These are phyloP conservation scores for Paxillus ammoniavirescens DNA, from an alignment of 768 basidiomycete species.

Conservation along the genomic window DNA sequence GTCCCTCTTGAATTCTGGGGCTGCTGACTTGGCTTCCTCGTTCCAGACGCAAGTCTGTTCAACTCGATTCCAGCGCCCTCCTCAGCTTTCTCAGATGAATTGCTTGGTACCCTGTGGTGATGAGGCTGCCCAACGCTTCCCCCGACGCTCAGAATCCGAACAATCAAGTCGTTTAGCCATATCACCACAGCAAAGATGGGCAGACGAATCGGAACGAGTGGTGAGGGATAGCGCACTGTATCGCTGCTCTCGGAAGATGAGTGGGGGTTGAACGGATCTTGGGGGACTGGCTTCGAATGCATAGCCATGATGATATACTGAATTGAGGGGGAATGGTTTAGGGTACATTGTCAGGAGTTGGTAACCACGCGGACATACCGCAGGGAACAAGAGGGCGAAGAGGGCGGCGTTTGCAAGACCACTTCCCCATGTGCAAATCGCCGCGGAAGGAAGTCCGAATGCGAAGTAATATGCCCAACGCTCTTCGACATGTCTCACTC, in stretches of 20 bases:
- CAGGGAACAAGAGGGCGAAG: conserved; percentile 81
- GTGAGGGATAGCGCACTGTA: conserved; percentile 62
- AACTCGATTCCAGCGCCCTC: conserved; percentile 47
- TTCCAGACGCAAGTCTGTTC: conserved; percentile 10
- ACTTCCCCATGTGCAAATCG: conserved; percentile 70
- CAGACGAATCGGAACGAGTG: conserved; percentile 76
- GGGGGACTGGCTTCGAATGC: conserved; percentile 69
- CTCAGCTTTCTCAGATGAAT: conserved; percentile 58
- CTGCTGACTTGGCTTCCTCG: conserved; percentile 12
- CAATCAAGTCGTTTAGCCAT: conserved; percentile 69
- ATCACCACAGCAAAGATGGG: conserved; percentile 75
- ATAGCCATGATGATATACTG: conserved; percentile 87
- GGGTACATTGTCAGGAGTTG: background rate
- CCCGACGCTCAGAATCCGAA: conserved; percentile 59
- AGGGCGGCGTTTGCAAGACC: conserved; percentile 77
- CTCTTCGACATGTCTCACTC: conserved; percentile 78
- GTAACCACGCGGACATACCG: conserved; percentile 43
- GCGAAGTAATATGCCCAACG: conserved; percentile 88
- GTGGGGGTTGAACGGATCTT: conserved; percentile 70
- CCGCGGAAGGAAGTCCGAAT: conserved; percentile 78
- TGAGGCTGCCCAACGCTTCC: conserved; percentile 26
- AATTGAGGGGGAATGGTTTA: conserved; percentile 5
- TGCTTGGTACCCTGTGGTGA: conserved; percentile 38
- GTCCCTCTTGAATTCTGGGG: conserved; percentile 3
- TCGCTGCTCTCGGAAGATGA: conserved; percentile 35